Evolutionary conservation across 2,329 filamentous ascomycete genomes (phyloP).

Genomic region (Onygenales sp.): DNA sequence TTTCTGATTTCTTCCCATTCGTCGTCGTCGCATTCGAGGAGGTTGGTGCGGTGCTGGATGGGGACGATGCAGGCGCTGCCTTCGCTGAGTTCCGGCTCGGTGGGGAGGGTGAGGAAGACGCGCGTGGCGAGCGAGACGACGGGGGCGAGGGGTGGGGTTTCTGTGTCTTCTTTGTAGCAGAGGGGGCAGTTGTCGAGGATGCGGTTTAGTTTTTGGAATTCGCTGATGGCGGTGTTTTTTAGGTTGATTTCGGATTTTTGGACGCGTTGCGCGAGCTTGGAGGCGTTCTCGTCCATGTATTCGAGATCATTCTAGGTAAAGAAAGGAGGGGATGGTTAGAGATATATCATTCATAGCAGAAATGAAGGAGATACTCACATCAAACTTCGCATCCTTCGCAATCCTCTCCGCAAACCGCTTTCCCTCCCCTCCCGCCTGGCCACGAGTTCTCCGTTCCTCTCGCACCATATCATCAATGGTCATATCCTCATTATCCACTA

Average conservation of each 20-base stretch:
- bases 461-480: constrained; percentile 92
- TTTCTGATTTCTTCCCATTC: constrained; percentile 99
- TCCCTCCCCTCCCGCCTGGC: constrained; percentile 69
- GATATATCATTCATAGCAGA: not conserved
- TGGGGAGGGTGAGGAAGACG: constrained; percentile 78
- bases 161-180: constrained; percentile 81
- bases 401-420: constrained; percentile 82
- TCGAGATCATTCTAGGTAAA: constrained; percentile 63
- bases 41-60: constrained; percentile 74
- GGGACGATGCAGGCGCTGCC: constrained; percentile 84
- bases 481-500: constrained; percentile 93
- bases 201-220: constrained; percentile 81
- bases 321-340: constrained; percentile 7
- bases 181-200: constrained; percentile 82
- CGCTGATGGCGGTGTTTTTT: constrained; percentile 74
- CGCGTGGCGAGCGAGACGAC: constrained; percentile 78
- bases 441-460: constrained; percentile 78
- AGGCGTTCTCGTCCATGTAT: constrained; percentile 94
- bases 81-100: constrained; percentile 75
- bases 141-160: constrained; percentile 69
- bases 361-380: constrained; percentile 35
- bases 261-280: constrained; percentile 75
- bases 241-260: constrained; percentile 82
- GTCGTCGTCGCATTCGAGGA: constrained; percentile 96
- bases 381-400: constrained; percentile 83